Conservation (phyloP, 805 yeast species). For the Suhomyces faveliae region DNA sequence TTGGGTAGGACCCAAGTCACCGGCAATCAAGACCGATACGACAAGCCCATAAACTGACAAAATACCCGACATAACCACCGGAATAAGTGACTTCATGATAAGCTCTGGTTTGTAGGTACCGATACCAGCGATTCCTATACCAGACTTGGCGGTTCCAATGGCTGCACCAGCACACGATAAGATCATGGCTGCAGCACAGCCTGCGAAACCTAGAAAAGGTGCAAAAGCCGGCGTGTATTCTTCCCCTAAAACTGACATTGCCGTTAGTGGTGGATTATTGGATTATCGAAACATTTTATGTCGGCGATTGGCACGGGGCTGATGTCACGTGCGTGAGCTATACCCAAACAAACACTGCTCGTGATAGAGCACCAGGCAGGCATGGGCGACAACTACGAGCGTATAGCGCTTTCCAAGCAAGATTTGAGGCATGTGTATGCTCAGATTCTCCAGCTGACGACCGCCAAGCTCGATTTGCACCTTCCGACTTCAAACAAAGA, state of each 20-base stretch:
- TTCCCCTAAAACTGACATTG: slow-evolving; percentile 28
- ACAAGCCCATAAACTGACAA: slow-evolving; percentile 95
- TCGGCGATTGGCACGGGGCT: background rate
- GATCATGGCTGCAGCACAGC: slow-evolving; percentile 91
- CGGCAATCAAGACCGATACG: slow-evolving; percentile 93
- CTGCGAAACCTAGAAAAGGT: slow-evolving; percentile 97
- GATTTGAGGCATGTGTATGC: slow-evolving; percentile 52
- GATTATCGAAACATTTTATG: background rate
- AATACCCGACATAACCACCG: slow-evolving; percentile 98
- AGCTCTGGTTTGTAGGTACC: slow-evolving; percentile 97
- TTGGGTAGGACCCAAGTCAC: slow-evolving; percentile 74
- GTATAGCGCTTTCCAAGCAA: slow-evolving; percentile 48
- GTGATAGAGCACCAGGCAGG: background rate
- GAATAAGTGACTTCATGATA: slow-evolving; percentile 92
- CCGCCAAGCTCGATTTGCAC: slow-evolving; percentile 47
- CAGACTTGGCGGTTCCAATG: slow-evolving; percentile 96
- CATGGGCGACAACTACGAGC: slow-evolving; percentile 26
- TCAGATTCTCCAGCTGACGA: slow-evolving; percentile 42
- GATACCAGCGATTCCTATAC: slow-evolving; percentile 96
- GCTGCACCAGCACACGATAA: slow-evolving; percentile 98
- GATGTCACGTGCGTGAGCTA: background rate
- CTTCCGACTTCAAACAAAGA: slow-evolving; percentile 41
- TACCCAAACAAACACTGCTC: background rate
- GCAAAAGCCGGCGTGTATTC: slow-evolving; percentile 89
- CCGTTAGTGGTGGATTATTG: background rate